Evolutionary conservation across 2,329 filamentous ascomycete species (phyloP).

Genomic region (Beauveria sp.): DNA sequence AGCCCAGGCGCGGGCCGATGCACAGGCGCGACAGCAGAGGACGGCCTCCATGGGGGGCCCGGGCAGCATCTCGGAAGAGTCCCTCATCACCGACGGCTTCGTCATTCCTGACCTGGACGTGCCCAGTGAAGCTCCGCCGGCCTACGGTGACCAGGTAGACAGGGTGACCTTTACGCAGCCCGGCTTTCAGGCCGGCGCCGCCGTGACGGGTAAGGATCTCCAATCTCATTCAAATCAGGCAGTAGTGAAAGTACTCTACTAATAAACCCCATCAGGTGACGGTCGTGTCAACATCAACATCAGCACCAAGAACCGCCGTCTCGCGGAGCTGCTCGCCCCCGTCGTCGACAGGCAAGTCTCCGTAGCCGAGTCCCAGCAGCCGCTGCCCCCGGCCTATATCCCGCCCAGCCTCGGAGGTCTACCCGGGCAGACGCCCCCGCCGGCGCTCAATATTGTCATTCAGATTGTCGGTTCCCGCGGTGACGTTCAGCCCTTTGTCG

Average conservation of each 20-base stretch:
- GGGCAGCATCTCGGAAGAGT: slow-evolving; percentile 14
- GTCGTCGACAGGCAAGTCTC: slow-evolving; percentile 51
- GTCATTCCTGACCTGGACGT: slow-evolving; percentile 33
- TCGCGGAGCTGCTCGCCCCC: slow-evolving; percentile 61
- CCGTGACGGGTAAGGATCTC: slow-evolving; percentile 40
- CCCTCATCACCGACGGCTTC: slow-evolving; percentile 32
- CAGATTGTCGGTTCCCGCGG: slow-evolving; percentile 69
- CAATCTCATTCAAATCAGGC: no score
- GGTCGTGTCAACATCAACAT: slow-evolving; percentile 76
- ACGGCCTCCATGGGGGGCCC: neutral
- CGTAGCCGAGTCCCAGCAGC: slow-evolving; percentile 32
- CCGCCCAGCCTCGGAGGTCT: slow-evolving; percentile 63
- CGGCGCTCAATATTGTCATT: slow-evolving; percentile 61
- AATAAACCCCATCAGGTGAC: slow-evolving; percentile 42
- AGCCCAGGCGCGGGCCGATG: neutral
- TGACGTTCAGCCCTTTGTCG: slow-evolving; percentile 70
- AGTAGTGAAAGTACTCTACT: neutral
- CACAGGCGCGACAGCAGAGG: slow-evolving; percentile 2
- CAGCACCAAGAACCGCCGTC: slow-evolving; percentile 57
- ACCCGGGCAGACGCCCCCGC: slow-evolving; percentile 45
- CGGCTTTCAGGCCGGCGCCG: slow-evolving; percentile 55
- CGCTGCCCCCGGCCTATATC: slow-evolving; percentile 60
- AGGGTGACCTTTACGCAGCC: slow-evolving; percentile 53
- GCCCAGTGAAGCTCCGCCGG: slow-evolving; percentile 40
- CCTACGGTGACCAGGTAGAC: slow-evolving; percentile 51